A percentile compares a stretch with the other conserved stretches of the same genome.
Conservation (phyloP, 331 rosid genomes). For the Phaseolus coccineus region DNA sequence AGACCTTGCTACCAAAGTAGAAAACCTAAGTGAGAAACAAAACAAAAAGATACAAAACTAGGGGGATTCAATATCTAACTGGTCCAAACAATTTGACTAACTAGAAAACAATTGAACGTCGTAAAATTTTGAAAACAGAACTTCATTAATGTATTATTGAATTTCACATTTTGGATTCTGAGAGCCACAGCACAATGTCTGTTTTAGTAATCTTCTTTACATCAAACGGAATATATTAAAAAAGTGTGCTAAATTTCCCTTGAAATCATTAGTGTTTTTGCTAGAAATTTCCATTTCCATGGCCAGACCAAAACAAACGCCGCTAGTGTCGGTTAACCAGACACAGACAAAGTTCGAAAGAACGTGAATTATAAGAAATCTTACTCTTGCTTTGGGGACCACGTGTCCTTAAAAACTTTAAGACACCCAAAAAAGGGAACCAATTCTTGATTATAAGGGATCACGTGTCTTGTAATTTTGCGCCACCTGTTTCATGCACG, state of each 20-base stretch:
- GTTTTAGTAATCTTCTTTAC: too few species aligned
- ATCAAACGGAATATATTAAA: not conserved
- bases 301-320: conserved; percentile 3
- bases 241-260: not conserved
- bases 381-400: not conserved
- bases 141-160: not conserved
- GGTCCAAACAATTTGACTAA: not conserved
- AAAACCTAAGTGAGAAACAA: not conserved
- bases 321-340: conserved; percentile 23
- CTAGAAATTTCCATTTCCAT: not conserved
- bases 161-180: not conserved
- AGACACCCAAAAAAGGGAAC: not conserved
- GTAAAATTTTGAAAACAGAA: not conserved
- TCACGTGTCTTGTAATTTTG: not conserved
- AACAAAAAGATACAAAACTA: not conserved
- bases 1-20: not conserved
- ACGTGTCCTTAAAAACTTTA: conserved; percentile 18
- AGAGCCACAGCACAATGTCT: too few species aligned
- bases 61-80: too few species aligned
- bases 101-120: not conserved
- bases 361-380: not conserved
- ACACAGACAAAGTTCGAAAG: not conserved
- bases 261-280: not conserved
- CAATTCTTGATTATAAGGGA: conserved; percentile 11
- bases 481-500: conserved; percentile 4